Evolutionary conservation across 1,139 yeast genomes (phyloP).

Genomic region (Geotrichum candidum): DNA sequence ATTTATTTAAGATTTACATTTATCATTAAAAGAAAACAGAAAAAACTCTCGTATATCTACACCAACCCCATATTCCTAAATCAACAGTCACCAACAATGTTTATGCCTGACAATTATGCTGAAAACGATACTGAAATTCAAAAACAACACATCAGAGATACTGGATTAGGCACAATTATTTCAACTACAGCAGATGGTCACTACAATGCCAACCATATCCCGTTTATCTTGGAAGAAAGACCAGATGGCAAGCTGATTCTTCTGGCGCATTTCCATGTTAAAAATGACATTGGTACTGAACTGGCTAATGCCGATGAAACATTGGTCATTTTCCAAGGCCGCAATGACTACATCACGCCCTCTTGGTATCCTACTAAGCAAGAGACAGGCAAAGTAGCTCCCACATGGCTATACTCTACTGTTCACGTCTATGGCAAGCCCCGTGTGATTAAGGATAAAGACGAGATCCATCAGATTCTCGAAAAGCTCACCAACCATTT

Average conservation of each 20-base stretch:
- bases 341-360: conserved; percentile 54
- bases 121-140: conserved; percentile 39
- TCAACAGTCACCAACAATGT: conserved; percentile 18
- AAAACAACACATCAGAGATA: conserved; percentile 41
- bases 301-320: conserved; percentile 35
- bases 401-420: conserved; percentile 67
- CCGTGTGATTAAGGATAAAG: conserved; percentile 35
- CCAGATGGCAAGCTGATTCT: conserved; percentile 40
- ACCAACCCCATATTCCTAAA: not conserved
- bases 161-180: conserved; percentile 51
- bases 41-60: not conserved
- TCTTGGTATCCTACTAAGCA: conserved; percentile 51
- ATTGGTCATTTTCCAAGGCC: conserved; percentile 51
- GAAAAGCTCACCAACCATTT: conserved; percentile 44
- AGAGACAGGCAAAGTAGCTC: conserved; percentile 57
- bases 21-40: too few relatives aligned
- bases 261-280: conserved; percentile 53
- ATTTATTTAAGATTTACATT: too few relatives aligned
- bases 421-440: conserved; percentile 57
- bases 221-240: conserved; percentile 45
- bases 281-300: conserved; percentile 49
- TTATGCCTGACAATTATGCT: conserved; percentile 29
- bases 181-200: conserved; percentile 39
- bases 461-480: conserved; percentile 44
- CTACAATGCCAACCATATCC: conserved; percentile 51